phyloP scores from a whole-genome alignment of 306 rosid species.

The Astragalus glycyphyllos region DNA sequence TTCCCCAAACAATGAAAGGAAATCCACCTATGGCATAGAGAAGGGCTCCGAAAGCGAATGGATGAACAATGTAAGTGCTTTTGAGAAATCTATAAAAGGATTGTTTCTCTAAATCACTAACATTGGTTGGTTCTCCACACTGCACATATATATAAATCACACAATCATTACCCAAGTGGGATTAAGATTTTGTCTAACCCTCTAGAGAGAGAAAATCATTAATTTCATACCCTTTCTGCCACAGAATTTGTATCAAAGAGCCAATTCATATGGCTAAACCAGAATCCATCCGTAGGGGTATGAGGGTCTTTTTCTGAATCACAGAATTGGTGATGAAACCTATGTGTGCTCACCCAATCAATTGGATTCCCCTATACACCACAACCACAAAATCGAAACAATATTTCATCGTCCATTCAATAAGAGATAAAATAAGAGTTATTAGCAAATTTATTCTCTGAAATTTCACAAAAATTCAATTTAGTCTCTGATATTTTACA shows the following conservation, averaged over 20 bases:
- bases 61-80: slow-evolving; percentile 72
- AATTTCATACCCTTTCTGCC: slow-evolving; percentile 65
- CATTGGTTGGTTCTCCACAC: slow-evolving; percentile 82
- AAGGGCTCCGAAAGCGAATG: slow-evolving; percentile 76
- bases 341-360: slow-evolving; percentile 94
- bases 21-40: slow-evolving; percentile 77
- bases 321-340: slow-evolving; percentile 91
- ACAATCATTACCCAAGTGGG: background rate
- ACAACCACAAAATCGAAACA: background rate
- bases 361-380: slow-evolving; percentile 78
- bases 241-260: slow-evolving; percentile 71
- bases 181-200: background rate
- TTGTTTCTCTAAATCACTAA: slow-evolving; percentile 80
- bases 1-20: slow-evolving; percentile 92
- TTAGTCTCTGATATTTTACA: no score
- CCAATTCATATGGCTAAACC: slow-evolving; percentile 95
- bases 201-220: background rate
- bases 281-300: slow-evolving; percentile 91
- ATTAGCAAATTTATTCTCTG: no score
- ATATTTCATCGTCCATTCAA: background rate
- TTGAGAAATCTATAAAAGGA: slow-evolving; percentile 69
- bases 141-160: slow-evolving; percentile 43
- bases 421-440: background rate
- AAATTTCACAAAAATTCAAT: no score
- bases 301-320: slow-evolving; percentile 94